These are phyloP conservation scores for Isabelozyma pseudorhagii DNA, from an alignment of 805 yeast genomes.

Conservation along the genomic window DNA sequence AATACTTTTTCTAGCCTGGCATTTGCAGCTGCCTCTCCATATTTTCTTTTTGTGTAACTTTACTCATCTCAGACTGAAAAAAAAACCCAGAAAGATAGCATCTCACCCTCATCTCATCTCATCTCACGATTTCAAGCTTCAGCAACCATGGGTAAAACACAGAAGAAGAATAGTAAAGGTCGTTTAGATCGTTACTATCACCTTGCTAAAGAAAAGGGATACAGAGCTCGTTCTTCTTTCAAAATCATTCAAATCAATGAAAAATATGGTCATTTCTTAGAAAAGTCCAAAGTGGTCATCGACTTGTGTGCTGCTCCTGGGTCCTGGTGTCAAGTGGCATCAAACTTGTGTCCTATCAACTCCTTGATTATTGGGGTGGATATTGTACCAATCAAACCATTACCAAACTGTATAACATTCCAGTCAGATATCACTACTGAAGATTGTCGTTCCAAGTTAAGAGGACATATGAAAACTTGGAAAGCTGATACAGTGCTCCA, in stretches of 20 bases:
- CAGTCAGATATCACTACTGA: constrained; percentile 98
- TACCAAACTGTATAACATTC: constrained; percentile 91
- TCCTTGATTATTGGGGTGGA: constrained; percentile 98
- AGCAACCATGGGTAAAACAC: constrained; percentile 75
- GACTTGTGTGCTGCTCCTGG: constrained; percentile 99
- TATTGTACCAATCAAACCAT: constrained; percentile 94
- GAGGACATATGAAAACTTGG: constrained; percentile 98
- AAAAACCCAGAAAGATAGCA: background rate
- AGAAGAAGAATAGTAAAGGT: constrained; percentile 95
- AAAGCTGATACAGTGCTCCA: constrained; percentile 97
- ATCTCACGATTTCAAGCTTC: background rate
- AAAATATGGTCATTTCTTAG: constrained; percentile 92
- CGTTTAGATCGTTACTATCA: constrained; percentile 97
- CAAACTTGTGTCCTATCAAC: constrained; percentile 86
- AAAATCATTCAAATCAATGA: constrained; percentile 93
- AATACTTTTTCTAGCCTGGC: background rate
- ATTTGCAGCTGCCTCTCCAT: background rate
- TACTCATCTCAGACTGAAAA: background rate
- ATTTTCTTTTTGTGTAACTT: background rate
- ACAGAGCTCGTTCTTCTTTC: constrained; percentile 98
- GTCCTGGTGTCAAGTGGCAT: constrained; percentile 99
- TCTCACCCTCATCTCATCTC: background rate
- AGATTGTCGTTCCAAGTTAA: constrained; percentile 89
- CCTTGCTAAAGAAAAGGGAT: constrained; percentile 96
- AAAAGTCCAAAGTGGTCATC: constrained; percentile 90